Evolutionary conservation across 2,329 filamentous ascomycete genomes (phyloP).

Genomic region (Colletotrichum coccodes): DNA sequence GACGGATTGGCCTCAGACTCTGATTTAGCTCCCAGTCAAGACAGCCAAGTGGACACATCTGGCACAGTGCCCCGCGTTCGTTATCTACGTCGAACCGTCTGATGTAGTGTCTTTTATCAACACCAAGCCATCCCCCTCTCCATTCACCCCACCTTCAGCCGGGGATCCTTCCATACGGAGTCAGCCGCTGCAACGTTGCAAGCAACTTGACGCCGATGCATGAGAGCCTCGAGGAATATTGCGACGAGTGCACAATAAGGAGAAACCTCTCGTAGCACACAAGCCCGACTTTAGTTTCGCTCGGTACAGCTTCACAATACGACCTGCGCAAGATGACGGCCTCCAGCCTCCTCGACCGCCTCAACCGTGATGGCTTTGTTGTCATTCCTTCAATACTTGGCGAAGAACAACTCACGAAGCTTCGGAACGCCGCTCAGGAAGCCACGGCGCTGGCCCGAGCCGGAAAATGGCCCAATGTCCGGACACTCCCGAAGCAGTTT

Average conservation of each 20-base stretch:
- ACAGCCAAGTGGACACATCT: not conserved
- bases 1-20: no score
- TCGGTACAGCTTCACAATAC: not conserved
- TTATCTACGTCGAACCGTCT: conserved; percentile 6
- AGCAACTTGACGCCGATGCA: not conserved
- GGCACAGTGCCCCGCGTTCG: not conserved
- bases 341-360: conserved; percentile 56
- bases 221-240: not conserved
- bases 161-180: conserved; percentile 5
- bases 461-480: conserved; percentile 84
- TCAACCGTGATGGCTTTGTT: conserved; percentile 81
- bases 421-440: conserved; percentile 68
- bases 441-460: conserved; percentile 70
- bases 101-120: not conserved
- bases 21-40: not conserved
- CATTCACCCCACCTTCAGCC: conserved; percentile 2
- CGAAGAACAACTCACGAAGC: conserved; percentile 61
- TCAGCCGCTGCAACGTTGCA: conserved; percentile 24
- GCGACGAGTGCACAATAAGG: not conserved
- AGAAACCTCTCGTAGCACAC: not conserved
- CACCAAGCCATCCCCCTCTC: not conserved
- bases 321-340: conserved; percentile 5
- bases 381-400: conserved; percentile 73
- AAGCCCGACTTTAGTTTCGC: not conserved
- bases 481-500: conserved; percentile 90